Percentiles rank a stretch among this genome's conserved stretches.
phyloP scores from a whole-genome alignment of 2,329 filamentous ascomycete species.

The Aspergillus carbonarius region DNA sequence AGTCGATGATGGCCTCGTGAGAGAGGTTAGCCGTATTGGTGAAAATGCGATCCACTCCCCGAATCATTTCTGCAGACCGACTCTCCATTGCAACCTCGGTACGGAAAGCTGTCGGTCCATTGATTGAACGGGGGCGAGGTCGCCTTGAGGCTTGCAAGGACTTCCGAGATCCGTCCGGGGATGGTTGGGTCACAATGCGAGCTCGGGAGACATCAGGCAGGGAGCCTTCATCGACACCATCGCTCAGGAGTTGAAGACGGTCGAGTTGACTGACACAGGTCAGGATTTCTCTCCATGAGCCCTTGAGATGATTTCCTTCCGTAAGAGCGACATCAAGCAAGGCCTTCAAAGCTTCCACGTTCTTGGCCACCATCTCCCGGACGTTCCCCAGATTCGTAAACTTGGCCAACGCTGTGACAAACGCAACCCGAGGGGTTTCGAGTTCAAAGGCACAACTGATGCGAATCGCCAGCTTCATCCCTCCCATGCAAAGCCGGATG shows the following conservation, averaged over 20 bases:
- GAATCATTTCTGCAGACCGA: conserved; percentile 87
- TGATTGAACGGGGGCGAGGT: conserved; percentile 48
- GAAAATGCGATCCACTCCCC: conserved; percentile 92
- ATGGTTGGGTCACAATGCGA: conserved; percentile 63
- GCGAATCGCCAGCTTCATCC: conserved; percentile 88
- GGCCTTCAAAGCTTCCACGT: conserved; percentile 89
- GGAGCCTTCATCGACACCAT: conserved; percentile 87
- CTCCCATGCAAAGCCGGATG: conserved; percentile 89
- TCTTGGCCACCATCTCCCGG: conserved; percentile 92
- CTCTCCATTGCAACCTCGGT: conserved; percentile 88
- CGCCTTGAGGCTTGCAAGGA: conserved; percentile 60
- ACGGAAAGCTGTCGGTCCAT: conserved; percentile 57
- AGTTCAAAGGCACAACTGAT: conserved; percentile 93
- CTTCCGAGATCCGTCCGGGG: conserved; percentile 59
- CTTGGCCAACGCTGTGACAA: conserved; percentile 87
- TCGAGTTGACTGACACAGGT: conserved; percentile 96
- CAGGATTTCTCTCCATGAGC: conserved; percentile 93
- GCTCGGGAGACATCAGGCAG: conserved; percentile 90
- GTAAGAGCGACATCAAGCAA: conserved; percentile 88
- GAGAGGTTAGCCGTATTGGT: conserved; percentile 92
- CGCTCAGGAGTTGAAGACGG: conserved; percentile 88
- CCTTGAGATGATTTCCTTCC: conserved; percentile 83
- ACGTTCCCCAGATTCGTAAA: conserved; percentile 96
- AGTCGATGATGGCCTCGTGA: conserved; percentile 92
- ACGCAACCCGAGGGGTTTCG: conserved; percentile 89